Base-by-base conservation (phyloP, 2,329 filamentous ascomycete genomes). In the Monosporascus sp. region DNA sequence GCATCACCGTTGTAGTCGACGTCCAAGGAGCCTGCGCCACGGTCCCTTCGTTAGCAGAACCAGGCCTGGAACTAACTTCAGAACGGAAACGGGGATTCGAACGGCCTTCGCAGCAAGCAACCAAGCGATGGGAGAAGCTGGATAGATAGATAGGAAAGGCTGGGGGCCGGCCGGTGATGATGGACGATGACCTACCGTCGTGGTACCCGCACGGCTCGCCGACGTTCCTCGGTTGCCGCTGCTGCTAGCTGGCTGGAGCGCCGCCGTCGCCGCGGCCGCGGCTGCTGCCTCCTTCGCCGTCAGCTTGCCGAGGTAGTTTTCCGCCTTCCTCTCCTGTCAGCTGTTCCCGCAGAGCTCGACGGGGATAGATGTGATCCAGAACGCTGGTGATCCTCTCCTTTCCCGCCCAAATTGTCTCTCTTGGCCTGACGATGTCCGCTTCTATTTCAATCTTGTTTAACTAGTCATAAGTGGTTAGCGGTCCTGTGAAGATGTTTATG, bases 1-100 rank as follows among this genome's bases (percentile, higher is more conserved):
- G 56, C 46, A 40, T 61, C 62, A 0, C 26, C 45, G 0, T 66
- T 57, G 17, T 60, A 41, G 24, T 66, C 52, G 2, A 59, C 45
- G 27, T 66, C 64, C n/a, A 65, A 41, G 1, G 59, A 38, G 5
- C 65, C 66, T 67, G 37, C 41, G 3, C 27, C 24, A 5, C 8
- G 14, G 31, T 34, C 2, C 31, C 31, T 1, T 34, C 11, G 26
- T 51, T 34, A 52, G 31, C 16, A 36, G 17, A 20, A 22, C 6
- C 7, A n/a, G 24, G 8, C 11, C 20, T n/a, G 17, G 43, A 16
- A 16, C 36, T 22, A 44, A 44, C 11, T 5, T 45, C 17, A 7
- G 37, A 31, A 14, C 31, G 5, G 11, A 34, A 34, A 34, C 31
- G 31, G 31, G 24, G 9, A 14, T 34, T 34, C 31, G 31, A 34